Conservation (phyloP, 2,329 filamentous ascomycete genomes). For the Talaromyces sp. region DNA sequence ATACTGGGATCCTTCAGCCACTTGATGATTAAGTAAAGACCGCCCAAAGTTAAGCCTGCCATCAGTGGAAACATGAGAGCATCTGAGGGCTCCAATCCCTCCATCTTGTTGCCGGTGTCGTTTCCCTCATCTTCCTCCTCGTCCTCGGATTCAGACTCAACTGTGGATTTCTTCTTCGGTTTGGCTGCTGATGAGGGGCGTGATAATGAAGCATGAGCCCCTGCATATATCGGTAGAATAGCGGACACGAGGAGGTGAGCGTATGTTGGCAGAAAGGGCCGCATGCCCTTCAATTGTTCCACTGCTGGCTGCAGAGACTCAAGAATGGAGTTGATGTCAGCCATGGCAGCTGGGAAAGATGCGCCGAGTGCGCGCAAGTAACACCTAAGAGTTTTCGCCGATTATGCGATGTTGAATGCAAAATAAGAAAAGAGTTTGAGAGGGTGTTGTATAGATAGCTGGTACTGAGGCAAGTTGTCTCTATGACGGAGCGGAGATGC, state of each 20-base stretch:
- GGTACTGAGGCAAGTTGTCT: background rate
- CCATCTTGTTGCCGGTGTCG: constrained; percentile 54
- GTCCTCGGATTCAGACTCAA: constrained; percentile 16
- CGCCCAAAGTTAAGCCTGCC: constrained; percentile 65
- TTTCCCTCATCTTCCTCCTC: constrained; percentile 47
- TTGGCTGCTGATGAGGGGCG: constrained; percentile 73
- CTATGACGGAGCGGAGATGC: background rate
- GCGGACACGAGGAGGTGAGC: constrained; percentile 62
- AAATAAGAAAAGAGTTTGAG: background rate
- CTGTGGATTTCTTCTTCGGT: constrained; percentile 42
- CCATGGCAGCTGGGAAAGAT: constrained; percentile 22
- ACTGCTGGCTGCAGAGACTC: constrained; percentile 35
- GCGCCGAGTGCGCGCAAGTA: constrained; percentile 1
- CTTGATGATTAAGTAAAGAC: constrained; percentile 83
- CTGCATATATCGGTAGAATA: constrained; percentile 76
- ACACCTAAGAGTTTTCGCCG: background rate
- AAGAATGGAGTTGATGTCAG: constrained; percentile 31
- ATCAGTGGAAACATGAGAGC: constrained; percentile 79
- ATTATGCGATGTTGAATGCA: background rate
- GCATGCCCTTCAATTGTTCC: constrained; percentile 39
- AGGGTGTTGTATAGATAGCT: no score
- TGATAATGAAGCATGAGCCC: constrained; percentile 77
- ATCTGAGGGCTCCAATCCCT: constrained; percentile 68
- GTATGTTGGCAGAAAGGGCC: constrained; percentile 52
- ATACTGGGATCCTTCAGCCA: constrained; percentile 76